Conservation (phyloP, 2,329 filamentous ascomycete genomes). For the Apiospora aurea region DNA sequence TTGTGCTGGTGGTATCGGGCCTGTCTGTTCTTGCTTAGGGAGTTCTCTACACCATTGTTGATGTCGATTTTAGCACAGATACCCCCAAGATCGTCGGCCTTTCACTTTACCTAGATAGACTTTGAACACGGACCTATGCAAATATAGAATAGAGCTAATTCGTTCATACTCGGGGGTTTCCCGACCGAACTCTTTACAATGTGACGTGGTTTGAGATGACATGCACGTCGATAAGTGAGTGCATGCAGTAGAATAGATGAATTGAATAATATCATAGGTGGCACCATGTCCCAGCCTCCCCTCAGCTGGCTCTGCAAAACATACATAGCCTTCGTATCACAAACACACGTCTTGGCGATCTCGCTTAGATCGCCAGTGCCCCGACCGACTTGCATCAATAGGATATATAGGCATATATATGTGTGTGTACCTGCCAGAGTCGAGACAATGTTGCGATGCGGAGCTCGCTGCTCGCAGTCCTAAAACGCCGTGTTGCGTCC, state of each 20-base stretch:
- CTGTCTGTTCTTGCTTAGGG: background rate
- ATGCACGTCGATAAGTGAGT: background rate
- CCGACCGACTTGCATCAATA: no score
- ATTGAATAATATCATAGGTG: background rate
- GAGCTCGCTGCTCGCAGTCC: background rate
- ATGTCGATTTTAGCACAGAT: background rate
- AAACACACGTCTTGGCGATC: background rate
- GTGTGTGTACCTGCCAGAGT: no score
- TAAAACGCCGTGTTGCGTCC: background rate
- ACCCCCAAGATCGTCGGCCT: background rate
- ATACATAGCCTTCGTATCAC: background rate
- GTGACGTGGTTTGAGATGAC: background rate
- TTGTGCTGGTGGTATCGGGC: background rate
- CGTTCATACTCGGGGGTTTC: background rate
- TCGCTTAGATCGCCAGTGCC: background rate
- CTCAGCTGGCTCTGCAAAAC: background rate
- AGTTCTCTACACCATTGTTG: background rate
- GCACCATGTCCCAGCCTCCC: background rate
- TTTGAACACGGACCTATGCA: background rate
- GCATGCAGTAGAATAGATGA: background rate
- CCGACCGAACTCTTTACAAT: no score
- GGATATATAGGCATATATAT: no score
- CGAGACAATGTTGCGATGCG: background rate
- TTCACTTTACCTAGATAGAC: background rate
- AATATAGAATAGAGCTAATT: background rate